phyloP scores from a whole-genome alignment of 2,329 filamentous ascomycete genomes.

The Colletotrichum destructivum region DNA sequence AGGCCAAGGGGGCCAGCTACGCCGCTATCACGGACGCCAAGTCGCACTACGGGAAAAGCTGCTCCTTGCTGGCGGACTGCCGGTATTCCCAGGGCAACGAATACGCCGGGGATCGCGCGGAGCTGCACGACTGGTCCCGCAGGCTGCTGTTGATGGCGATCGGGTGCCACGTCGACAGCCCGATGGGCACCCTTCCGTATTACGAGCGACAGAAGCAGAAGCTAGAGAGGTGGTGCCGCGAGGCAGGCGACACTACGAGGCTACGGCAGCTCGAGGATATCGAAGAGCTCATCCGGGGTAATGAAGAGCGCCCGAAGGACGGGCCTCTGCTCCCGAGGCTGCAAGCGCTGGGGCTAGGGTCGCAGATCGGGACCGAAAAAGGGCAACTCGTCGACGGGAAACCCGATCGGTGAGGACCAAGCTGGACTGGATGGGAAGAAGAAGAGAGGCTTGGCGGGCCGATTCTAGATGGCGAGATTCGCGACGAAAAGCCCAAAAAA shows the following conservation, averaged over 20 bases:
- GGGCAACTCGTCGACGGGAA: no score
- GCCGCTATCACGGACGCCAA: neutral
- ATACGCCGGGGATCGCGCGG: neutral
- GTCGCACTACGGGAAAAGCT: constrained; percentile 14
- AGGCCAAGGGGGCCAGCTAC: neutral
- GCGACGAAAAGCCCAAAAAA: neutral
- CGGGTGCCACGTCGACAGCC: constrained; percentile 7
- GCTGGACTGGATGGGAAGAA: neutral
- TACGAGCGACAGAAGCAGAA: constrained; percentile 27
- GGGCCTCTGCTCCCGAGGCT: constrained; percentile 29
- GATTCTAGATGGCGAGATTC: neutral
- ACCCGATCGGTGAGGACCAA: no score
- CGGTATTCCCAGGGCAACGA: constrained; percentile 8
- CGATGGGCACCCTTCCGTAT: constrained; percentile 11
- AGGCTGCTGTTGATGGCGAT: constrained; percentile 10
- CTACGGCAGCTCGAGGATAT: neutral
- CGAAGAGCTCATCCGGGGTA: neutral
- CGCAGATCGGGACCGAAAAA: no score
- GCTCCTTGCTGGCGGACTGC: constrained; percentile 31
- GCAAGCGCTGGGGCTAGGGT: neutral
- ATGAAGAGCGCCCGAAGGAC: constrained; percentile 8
- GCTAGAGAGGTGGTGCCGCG: constrained; percentile 27
- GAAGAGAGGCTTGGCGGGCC: no score
- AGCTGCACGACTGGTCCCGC: neutral
- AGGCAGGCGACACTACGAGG: constrained; percentile 4